Percentiles rank a stretch among this genome's conserved stretches.
Evolutionary conservation across 208 protist genomes (phyloP).

Genomic region (Acanthamoeba divionensis): DNA sequence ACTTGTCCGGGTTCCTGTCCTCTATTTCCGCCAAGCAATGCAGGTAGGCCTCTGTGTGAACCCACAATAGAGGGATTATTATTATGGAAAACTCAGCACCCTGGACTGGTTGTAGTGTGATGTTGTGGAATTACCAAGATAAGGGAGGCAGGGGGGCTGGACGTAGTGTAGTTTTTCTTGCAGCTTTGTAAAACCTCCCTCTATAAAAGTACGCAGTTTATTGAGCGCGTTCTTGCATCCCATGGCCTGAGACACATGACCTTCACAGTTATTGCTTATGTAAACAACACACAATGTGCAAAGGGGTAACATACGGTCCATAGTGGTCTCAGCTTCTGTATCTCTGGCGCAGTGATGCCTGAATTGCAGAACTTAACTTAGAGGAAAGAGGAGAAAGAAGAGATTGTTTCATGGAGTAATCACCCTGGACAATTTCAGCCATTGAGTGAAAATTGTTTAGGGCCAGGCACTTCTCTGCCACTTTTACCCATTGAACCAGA

Average conservation of each 20-base stretch:
- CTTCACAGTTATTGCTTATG: background rate
- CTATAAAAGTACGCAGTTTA: background rate
- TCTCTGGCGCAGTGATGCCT: background rate
- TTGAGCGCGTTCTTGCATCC: constrained; percentile 36
- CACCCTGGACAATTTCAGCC: background rate
- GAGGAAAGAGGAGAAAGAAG: background rate
- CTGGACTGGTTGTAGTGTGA: too few relatives aligned
- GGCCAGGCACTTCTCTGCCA: constrained; percentile 16
- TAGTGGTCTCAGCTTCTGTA: constrained; percentile 24
- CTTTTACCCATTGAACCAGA: background rate
- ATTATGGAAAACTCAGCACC: too few relatives aligned
- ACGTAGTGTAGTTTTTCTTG: constrained; percentile 30
- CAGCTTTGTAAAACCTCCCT: background rate
- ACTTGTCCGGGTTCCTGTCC: background rate
- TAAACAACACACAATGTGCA: background rate
- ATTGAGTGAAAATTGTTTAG: constrained; percentile 52
- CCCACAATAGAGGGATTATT: too few relatives aligned
- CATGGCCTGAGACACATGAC: background rate
- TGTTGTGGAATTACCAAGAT: background rate
- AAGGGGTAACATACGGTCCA: background rate
- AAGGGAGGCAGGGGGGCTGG: constrained; percentile 3
- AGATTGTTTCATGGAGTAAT: background rate
- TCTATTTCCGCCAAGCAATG: background rate
- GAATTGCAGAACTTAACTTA: background rate
- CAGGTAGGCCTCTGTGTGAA: background rate